These are phyloP conservation scores for Peronospora farinosa DNA, from an alignment of 352 stramenopile genomes.

Conservation along the genomic window DNA sequence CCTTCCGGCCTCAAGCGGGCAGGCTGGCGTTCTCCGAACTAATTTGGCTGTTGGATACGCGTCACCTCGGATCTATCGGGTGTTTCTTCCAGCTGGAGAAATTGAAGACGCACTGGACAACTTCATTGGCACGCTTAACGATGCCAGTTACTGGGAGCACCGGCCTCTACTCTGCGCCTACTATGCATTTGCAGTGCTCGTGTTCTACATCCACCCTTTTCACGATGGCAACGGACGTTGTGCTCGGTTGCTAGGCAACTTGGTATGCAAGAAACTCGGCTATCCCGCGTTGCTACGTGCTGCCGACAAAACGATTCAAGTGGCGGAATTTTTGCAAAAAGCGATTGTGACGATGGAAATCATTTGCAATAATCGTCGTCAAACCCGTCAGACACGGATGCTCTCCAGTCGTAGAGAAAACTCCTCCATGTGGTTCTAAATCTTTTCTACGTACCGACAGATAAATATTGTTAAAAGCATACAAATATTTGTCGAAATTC, in stretches of 20 bases:
- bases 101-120: slow-evolving; percentile 41
- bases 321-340: slow-evolving; percentile 66
- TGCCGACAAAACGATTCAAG: slow-evolving; percentile 77
- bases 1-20: slow-evolving; percentile 31
- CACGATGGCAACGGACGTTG: slow-evolving; percentile 78
- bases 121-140: slow-evolving; percentile 46
- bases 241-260: slow-evolving; percentile 63
- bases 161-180: slow-evolving; percentile 66
- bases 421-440: slow-evolving; percentile 79
- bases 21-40: slow-evolving; percentile 48
- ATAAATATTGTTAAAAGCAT: too few relatives aligned
- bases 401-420: slow-evolving; percentile 60
- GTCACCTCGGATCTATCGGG: slow-evolving; percentile 71
- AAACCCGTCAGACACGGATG: slow-evolving; percentile 39
- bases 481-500: too few relatives aligned
- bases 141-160: slow-evolving; percentile 30
- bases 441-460: too few relatives aligned
- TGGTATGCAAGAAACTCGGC: slow-evolving; percentile 66
- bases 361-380: slow-evolving; percentile 47
- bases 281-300: slow-evolving; percentile 56
- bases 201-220: slow-evolving; percentile 85
- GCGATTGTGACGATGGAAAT: slow-evolving; percentile 67
- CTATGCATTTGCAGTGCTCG: slow-evolving; percentile 70
- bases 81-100: slow-evolving; percentile 66
- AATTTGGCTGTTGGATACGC: slow-evolving; percentile 67